Conservation (phyloP, 495 filamentous ascomycete species). For the Aspergillus olivimuriae region DNA sequence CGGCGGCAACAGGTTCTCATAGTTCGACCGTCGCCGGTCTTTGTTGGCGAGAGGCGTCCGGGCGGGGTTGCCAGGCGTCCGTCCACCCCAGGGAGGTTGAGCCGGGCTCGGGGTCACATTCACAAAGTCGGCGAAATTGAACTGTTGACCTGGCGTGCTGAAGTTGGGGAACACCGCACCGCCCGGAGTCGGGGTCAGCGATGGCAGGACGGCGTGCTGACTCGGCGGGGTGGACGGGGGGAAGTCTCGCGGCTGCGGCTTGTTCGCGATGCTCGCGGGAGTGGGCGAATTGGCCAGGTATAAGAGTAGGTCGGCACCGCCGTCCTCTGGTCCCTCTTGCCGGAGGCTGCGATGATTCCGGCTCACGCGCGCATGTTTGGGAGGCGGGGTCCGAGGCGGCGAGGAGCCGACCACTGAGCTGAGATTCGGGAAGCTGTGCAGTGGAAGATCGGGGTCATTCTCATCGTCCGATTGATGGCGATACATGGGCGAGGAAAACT, state of each 20-base stretch:
- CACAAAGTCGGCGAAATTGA: slow-evolving; percentile 95
- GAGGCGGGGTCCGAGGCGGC: slow-evolving; percentile 74
- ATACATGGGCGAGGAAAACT: slow-evolving; percentile 54
- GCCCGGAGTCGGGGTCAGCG: slow-evolving; percentile 70
- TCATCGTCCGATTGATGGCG: slow-evolving; percentile 68
- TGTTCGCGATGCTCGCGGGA: slow-evolving; percentile 51
- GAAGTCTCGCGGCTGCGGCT: slow-evolving; percentile 40
- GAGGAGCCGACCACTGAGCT: slow-evolving; percentile 59
- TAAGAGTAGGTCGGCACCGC: slow-evolving; percentile 85
- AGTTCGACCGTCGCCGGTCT: slow-evolving; percentile 58
- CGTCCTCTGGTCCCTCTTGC: too few species aligned
- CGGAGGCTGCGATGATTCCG: slow-evolving; percentile 37
- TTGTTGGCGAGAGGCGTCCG: slow-evolving; percentile 55
- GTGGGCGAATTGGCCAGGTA: slow-evolving; percentile 92
- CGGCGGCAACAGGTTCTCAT: slow-evolving; percentile 58
- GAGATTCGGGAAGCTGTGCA: slow-evolving; percentile 63
- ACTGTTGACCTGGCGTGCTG: slow-evolving; percentile 57
- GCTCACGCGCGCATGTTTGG: slow-evolving; percentile 49
- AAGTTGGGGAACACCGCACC: slow-evolving; percentile 54
- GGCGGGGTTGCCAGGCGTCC: slow-evolving; percentile 46
- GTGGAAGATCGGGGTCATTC: slow-evolving; percentile 61
- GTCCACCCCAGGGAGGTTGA: slow-evolving; percentile 68
- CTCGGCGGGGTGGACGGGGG: slow-evolving; percentile 86
- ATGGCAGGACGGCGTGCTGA: slow-evolving; percentile 58
- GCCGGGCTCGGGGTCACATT: slow-evolving; percentile 95